Percentiles rank a stretch among this genome's conserved stretches.
Evolutionary conservation across 805 yeast species (phyloP).

Genomic region (Kurtzmaniella cleridarum): DNA sequence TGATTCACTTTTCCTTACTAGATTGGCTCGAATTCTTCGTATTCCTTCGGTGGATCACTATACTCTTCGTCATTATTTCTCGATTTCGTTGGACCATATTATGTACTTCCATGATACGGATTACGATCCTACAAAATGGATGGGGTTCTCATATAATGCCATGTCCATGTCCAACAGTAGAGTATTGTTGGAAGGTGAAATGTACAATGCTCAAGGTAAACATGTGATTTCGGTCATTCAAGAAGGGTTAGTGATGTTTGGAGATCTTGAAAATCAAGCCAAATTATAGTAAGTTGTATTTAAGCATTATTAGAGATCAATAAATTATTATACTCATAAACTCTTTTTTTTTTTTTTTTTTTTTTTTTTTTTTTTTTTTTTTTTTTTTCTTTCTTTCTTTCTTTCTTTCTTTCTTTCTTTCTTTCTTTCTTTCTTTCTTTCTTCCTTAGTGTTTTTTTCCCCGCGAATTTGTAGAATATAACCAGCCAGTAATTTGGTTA

Average conservation of each 20-base stretch:
- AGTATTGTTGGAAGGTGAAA: slow-evolving; percentile 53
- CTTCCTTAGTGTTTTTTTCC: no score
- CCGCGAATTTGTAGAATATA: no score
- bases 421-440: no score
- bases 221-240: slow-evolving; percentile 60
- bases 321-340: neutral
- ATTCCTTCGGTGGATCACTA: slow-evolving; percentile 24
- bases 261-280: slow-evolving; percentile 16
- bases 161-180: slow-evolving; percentile 48
- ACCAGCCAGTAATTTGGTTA: no score
- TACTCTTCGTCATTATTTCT: slow-evolving; percentile 30
- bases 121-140: slow-evolving; percentile 46
- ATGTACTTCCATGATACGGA: slow-evolving; percentile 59
- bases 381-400: no score
- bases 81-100: slow-evolving; percentile 62
- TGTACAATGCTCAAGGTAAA: slow-evolving; percentile 44
- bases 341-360: no score
- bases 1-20: slow-evolving; percentile 50
- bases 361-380: no score
- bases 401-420: no score
- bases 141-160: slow-evolving; percentile 43
- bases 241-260: slow-evolving; percentile 49
- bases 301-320: neutral
- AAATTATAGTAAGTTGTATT: slow-evolving; percentile 6
- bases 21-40: slow-evolving; percentile 47